Conservation (phyloP, 1,284 basidiomycete genomes). For the Tilletiopsis washingtonensis region DNA sequence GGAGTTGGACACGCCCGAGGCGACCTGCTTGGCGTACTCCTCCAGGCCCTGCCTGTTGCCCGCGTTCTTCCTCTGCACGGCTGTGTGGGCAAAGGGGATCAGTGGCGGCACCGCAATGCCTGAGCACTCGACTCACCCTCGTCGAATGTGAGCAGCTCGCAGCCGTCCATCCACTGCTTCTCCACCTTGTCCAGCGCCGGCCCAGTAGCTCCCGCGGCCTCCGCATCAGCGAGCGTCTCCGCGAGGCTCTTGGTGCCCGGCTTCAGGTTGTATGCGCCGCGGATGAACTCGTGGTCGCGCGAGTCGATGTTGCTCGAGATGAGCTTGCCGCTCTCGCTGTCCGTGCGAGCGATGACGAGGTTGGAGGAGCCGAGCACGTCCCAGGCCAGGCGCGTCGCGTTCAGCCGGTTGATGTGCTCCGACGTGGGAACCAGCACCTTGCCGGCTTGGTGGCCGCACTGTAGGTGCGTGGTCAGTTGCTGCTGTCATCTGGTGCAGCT, state of each 20-base stretch:
- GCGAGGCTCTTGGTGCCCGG: slow-evolving; percentile 32
- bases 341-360: slow-evolving; percentile 81
- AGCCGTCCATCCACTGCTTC: slow-evolving; percentile 44
- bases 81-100: slow-evolving; percentile 37
- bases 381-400: slow-evolving; percentile 76
- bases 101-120: slow-evolving; percentile 8
- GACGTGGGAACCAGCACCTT: slow-evolving; percentile 85
- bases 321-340: slow-evolving; percentile 80
- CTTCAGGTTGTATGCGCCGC: slow-evolving; percentile 42
- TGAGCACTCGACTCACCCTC: slow-evolving; percentile 56
- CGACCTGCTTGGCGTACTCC: slow-evolving; percentile 48
- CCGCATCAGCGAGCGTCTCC: slow-evolving; percentile 36
- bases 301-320: slow-evolving; percentile 75
- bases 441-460: slow-evolving; percentile 88
- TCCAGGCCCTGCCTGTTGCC: slow-evolving; percentile 51
- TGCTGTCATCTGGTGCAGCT: neutral
- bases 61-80: slow-evolving; percentile 52
- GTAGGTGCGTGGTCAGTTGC: slow-evolving; percentile 48
- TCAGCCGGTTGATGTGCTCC: slow-evolving; percentile 72
- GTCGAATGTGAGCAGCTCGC: slow-evolving; percentile 63
- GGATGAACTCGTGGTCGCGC: slow-evolving; percentile 55
- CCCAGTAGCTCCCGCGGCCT: slow-evolving; percentile 31
- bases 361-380: slow-evolving; percentile 80
- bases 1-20: slow-evolving; percentile 62
- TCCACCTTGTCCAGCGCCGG: slow-evolving; percentile 39